phyloP scores from a whole-genome alignment of 164 flowering plant species.

The Stephania japonica region DNA sequence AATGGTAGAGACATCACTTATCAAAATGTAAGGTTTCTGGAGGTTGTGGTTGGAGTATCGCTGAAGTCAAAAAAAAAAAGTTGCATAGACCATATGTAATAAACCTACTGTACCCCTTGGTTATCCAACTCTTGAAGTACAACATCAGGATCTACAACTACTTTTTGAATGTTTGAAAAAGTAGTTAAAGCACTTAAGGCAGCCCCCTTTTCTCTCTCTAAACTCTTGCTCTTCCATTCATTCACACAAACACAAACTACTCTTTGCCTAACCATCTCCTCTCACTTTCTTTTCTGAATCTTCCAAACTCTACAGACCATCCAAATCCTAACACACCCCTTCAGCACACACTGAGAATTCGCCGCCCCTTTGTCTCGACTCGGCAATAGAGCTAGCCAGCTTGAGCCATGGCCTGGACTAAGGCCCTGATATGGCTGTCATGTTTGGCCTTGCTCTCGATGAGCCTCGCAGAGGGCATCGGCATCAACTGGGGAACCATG shows the following conservation, averaged over 20 bases:
- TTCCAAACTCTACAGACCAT: background rate
- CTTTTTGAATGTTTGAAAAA: background rate
- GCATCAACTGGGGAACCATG: constrained; percentile 85
- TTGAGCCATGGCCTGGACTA: constrained; percentile 19
- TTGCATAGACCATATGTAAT: too few relatives aligned
- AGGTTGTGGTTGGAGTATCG: too few relatives aligned
- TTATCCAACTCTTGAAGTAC: background rate
- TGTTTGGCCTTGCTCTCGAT: constrained; percentile 12
- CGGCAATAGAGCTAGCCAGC: background rate
- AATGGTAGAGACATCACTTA: too few relatives aligned
- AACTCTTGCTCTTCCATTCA: constrained; percentile 2
- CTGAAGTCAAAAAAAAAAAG: too few relatives aligned
- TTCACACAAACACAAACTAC: background rate
- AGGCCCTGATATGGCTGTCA: constrained; percentile 21
- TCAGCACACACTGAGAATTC: background rate
- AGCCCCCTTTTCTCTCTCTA: background rate
- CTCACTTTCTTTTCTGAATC: background rate
- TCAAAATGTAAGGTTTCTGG: too few relatives aligned
- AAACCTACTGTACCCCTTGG: background rate
- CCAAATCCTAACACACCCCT: background rate
- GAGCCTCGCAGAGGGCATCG: constrained; percentile 31
- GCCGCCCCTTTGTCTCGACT: background rate
- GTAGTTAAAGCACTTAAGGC: background rate
- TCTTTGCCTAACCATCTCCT: background rate
- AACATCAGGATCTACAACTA: background rate